Base-by-base conservation (phyloP, 1,284 basidiomycete genomes). In the Cryptococcus sp. region DNA sequence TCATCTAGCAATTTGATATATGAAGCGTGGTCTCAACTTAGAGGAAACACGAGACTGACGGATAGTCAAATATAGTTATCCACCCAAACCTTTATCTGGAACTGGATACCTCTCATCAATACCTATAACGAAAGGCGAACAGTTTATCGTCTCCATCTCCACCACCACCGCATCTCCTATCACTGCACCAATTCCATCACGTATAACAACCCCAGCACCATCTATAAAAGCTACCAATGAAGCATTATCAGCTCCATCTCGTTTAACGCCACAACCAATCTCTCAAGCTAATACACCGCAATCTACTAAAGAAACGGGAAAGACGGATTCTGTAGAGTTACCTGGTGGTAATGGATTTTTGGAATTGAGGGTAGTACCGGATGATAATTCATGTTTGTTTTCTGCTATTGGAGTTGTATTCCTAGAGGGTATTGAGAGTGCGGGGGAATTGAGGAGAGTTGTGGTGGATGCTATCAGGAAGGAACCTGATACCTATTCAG, bases 361-460 rank as follows among this genome's bases (percentile, higher is more conserved):
- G 18, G 55, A 61, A 42, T 59, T 72, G n/a, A 56, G 90, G 82
- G 79, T 91, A 50, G 88, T 93, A 9, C 91, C 90, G 13, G 91
- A 94, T 66, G 90, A 93, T 74, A 96, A 94, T 62, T 88, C 89
- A 3, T 97, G 92, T 72, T 77, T 97, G 34, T 97, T 96, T 76
- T 87, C 86, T 4, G 85, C 90, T 2, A 78, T 91, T 32, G 88
- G 86, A 4, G 78, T 94, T 40, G 78, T 93, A 3, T 90, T 96
- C 62, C 84, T 87, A 67, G 89, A 91, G 61, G 83, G 83, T 47
- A 85, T 87, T 14, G 69, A 78, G 19, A 85, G 85, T 49, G 64
- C 62, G 0, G 49, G 66, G 3, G 53, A 52, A n/a, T 46, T 78
- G 36, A 53, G 74, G 21, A 61, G 68, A 54, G 88, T 91, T 59